These are phyloP conservation scores for Mycena metata DNA, from an alignment of 768 basidiomycete genomes.

Conservation along the genomic window DNA sequence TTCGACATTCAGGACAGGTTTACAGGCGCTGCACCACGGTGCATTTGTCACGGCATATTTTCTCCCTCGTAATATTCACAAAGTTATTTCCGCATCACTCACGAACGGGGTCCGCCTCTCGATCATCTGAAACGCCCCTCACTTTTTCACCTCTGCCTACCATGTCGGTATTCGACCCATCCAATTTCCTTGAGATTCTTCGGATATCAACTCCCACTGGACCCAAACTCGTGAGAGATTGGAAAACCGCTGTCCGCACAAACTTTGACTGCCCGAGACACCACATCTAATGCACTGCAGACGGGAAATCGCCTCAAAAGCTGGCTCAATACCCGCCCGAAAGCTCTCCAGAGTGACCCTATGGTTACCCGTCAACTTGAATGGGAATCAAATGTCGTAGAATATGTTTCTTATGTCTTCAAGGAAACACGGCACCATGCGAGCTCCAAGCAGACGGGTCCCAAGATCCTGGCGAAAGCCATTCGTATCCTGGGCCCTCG, in stretches of 20 bases:
- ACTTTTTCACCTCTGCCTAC: not conserved
- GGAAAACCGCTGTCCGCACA: not conserved
- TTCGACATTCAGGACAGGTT: too few species aligned
- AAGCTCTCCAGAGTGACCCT: not conserved
- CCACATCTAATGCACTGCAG: not conserved
- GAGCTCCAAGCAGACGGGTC: slow-evolving; percentile 6
- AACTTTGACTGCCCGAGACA: not conserved
- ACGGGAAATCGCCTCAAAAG: not conserved
- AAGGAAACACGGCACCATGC: slow-evolving; percentile 16
- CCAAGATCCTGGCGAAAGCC: slow-evolving; percentile 2
- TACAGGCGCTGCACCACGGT: too few species aligned
- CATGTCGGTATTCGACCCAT: slow-evolving; percentile 10
- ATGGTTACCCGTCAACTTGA: slow-evolving; percentile 37
- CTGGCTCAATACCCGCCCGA: not conserved
- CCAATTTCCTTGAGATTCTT: not conserved
- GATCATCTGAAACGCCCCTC: slow-evolving; percentile 8
- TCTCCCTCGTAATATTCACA: not conserved
- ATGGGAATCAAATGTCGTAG: slow-evolving; percentile 40
- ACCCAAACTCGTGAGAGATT: not conserved
- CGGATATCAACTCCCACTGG: too few species aligned
- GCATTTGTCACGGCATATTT: not conserved
- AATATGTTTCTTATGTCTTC: slow-evolving; percentile 39
- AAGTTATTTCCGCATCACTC: not conserved
- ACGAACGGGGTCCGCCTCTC: not conserved
- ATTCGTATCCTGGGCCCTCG: slow-evolving; percentile 41